Conservation (phyloP, 257 asterid species). For the Solanum tarapatanum region DNA sequence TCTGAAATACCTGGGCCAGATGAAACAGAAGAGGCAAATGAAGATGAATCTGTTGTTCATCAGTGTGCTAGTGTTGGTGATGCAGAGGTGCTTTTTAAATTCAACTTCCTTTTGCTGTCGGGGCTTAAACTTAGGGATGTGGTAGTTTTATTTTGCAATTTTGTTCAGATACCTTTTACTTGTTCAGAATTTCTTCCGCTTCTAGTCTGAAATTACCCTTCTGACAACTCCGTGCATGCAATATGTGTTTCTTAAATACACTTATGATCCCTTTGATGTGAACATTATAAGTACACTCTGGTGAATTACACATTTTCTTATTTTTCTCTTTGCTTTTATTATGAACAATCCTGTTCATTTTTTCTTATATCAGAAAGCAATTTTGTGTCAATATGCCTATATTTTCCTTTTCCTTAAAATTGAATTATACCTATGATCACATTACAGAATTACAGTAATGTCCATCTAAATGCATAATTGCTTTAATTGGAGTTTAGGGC, state of each 20-base stretch:
- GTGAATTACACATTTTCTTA: background rate
- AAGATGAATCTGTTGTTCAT: slow-evolving; percentile 86
- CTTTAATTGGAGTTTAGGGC: slow-evolving; percentile 34
- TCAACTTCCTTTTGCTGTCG: background rate
- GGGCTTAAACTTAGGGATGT: background rate
- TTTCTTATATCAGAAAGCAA: background rate
- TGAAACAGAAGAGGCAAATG: slow-evolving; percentile 64
- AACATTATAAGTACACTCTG: background rate
- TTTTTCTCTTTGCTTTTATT: background rate
- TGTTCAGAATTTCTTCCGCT: background rate
- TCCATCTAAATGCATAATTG: background rate
- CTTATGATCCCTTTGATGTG: background rate
- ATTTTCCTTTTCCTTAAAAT: background rate
- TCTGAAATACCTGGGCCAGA: slow-evolving; percentile 53
- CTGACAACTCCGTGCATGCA: background rate
- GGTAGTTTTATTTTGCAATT: background rate
- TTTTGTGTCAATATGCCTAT: background rate
- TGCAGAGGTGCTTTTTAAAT: slow-evolving; percentile 43
- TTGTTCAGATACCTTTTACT: background rate
- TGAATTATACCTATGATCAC: background rate
- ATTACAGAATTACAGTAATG: background rate
- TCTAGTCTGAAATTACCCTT: background rate
- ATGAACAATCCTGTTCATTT: background rate
- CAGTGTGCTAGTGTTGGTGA: slow-evolving; percentile 85
- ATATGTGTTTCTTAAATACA: background rate